Evolutionary conservation across 805 yeast genomes (phyloP).

Genomic region (Starmerella vaccinii): DNA sequence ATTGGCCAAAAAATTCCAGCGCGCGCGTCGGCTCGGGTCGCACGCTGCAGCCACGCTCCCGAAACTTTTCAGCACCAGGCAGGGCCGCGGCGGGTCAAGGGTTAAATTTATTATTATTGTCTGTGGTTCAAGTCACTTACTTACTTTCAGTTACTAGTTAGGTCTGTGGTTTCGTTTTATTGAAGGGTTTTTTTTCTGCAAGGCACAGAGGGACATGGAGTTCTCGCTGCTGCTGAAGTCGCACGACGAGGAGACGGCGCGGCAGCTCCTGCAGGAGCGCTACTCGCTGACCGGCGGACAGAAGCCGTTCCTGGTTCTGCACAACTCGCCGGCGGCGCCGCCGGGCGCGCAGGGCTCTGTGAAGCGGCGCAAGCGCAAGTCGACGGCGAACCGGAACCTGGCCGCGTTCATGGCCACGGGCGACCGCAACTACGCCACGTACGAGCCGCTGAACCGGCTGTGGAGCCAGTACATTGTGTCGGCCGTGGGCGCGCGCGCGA

Average conservation of each 20-base stretch:
- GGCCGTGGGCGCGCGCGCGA: conserved; percentile 32
- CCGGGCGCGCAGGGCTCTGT: conserved; percentile 6
- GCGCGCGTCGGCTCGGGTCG: too few species aligned
- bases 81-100: too few species aligned
- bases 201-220: too few species aligned
- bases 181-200: too few species aligned
- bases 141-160: too few species aligned
- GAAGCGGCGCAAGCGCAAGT: conserved; percentile 25
- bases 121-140: too few species aligned
- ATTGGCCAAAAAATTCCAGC: too few species aligned
- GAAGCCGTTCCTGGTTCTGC: conserved; percentile 30
- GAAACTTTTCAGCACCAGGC: not conserved
- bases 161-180: too few species aligned
- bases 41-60: not conserved
- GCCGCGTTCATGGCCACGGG: conserved; percentile 27
- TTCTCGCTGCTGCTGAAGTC: conserved; percentile 26
- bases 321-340: conserved; percentile 10
- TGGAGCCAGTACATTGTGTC: conserved; percentile 67
- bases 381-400: conserved; percentile 30
- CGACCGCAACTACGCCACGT: conserved; percentile 38
- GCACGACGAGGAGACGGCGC: conserved; percentile 27
- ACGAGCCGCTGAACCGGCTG: conserved; percentile 45
- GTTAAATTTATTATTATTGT: too few species aligned
- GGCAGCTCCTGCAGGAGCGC: conserved; percentile 32
- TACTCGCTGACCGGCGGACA: conserved; percentile 32